Conservation (phyloP, 805 yeast genomes). For the Kodamaea nitidulidarum region DNA sequence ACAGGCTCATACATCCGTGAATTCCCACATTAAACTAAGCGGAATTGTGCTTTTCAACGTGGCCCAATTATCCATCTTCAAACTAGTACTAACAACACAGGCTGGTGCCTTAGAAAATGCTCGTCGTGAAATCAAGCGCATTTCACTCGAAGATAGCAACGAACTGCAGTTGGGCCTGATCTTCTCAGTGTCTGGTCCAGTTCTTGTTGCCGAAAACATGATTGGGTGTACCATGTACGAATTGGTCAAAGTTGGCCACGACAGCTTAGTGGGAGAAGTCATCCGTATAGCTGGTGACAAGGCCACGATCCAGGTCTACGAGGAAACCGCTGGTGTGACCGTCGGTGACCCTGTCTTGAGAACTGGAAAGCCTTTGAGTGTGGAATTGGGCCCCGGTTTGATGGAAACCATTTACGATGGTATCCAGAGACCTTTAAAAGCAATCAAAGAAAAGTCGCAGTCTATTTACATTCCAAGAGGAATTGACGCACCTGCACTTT, state of each 20-base stretch:
- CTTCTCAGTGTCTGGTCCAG: slow-evolving; percentile 97
- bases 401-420: slow-evolving; percentile 99
- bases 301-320: slow-evolving; percentile 98
- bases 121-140: slow-evolving; percentile 85
- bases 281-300: slow-evolving; percentile 95
- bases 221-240: slow-evolving; percentile 99
- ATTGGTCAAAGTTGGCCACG: slow-evolving; percentile 96
- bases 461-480: slow-evolving; percentile 99
- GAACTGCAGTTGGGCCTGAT: slow-evolving; percentile 86
- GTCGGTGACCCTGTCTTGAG: slow-evolving; percentile 98
- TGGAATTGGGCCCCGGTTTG: slow-evolving; percentile 97
- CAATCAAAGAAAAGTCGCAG: slow-evolving; percentile 81
- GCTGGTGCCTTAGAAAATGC: slow-evolving; percentile 98
- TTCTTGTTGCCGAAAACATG: slow-evolving; percentile 96
- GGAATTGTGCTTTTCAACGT: neutral
- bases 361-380: slow-evolving; percentile 98
- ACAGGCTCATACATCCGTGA: neutral
- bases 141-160: slow-evolving; percentile 54
- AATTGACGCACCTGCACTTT: slow-evolving; percentile 92
- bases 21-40: neutral
- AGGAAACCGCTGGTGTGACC: slow-evolving; percentile 98
- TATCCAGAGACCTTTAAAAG: slow-evolving; percentile 96
- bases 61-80: too few species aligned
- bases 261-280: slow-evolving; percentile 95
- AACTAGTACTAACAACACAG: slow-evolving; percentile 29